These are phyloP conservation scores for Ramaria rubella DNA, from an alignment of 768 basidiomycete genomes.

Conservation along the genomic window DNA sequence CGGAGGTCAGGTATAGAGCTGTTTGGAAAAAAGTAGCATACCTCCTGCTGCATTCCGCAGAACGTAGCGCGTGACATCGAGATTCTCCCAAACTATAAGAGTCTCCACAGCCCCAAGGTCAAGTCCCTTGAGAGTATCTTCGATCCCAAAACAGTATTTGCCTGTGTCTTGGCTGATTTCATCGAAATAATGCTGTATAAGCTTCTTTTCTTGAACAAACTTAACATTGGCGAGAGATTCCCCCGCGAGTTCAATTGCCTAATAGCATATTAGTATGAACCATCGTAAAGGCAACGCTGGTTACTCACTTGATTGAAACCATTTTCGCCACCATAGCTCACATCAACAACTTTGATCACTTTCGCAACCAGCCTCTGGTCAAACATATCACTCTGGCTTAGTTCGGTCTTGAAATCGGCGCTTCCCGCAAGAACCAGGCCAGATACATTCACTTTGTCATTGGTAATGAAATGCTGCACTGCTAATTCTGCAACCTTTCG, in stretches of 20 bases:
- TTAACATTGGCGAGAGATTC: slow-evolving; percentile 98
- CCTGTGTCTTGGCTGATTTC: slow-evolving; percentile 97
- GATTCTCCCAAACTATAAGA: slow-evolving; percentile 96
- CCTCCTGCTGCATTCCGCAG: slow-evolving; percentile 91
- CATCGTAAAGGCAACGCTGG: neutral
- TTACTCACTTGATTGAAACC: slow-evolving; percentile 94
- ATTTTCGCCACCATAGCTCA: slow-evolving; percentile 97
- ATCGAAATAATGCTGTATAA: slow-evolving; percentile 98
- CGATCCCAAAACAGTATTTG: slow-evolving; percentile 96
- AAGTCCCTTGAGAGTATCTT: slow-evolving; percentile 92
- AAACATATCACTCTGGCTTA: slow-evolving; percentile 94
- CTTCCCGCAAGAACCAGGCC: slow-evolving; percentile 94
- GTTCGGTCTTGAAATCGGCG: slow-evolving; percentile 98
- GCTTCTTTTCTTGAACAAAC: slow-evolving; percentile 97
- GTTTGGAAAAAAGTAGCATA: slow-evolving; percentile 24
- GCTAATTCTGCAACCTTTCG: slow-evolving; percentile 97
- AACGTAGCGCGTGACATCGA: slow-evolving; percentile 83
- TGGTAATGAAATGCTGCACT: slow-evolving; percentile 96
- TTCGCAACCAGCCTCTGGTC: slow-evolving; percentile 83
- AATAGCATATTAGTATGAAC: slow-evolving; percentile 7
- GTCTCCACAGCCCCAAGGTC: slow-evolving; percentile 97
- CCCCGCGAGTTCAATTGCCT: slow-evolving; percentile 96
- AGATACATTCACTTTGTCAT: slow-evolving; percentile 96
- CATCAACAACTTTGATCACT: slow-evolving; percentile 97
- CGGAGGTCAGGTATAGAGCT: neutral